Percentiles rank a stretch among this genome's conserved stretches.
These are phyloP conservation scores for Plasmodium yoelii DNA, from an alignment of 169 alveolate genomes.

Conservation along the genomic window DNA sequence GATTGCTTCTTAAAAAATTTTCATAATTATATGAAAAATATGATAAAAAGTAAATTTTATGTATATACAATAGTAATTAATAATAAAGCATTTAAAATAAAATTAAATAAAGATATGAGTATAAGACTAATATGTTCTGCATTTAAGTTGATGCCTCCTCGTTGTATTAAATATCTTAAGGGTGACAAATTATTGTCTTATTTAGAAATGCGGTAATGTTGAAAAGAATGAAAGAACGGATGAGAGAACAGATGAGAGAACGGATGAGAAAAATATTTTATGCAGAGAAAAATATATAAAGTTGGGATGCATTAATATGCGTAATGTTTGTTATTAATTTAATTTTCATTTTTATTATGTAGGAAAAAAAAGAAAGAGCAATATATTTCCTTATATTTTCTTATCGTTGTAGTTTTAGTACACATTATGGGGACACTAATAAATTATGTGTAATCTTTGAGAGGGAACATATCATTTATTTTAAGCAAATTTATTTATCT, in stretches of 20 bases:
- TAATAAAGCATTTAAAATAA: constrained; percentile 45
- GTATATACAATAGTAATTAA: constrained; percentile 62
- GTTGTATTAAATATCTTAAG: constrained; percentile 23
- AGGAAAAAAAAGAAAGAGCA: constrained; percentile 6
- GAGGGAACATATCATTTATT: too few relatives aligned
- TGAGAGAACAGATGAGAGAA: too few relatives aligned
- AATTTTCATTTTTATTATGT: background rate
- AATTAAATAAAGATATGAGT: constrained; percentile 56
- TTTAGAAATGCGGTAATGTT: background rate
- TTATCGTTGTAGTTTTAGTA: constrained; percentile 11
- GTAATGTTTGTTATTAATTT: background rate
- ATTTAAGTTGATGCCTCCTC: constrained; percentile 44
- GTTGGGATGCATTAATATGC: background rate
- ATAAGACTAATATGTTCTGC: constrained; percentile 51
- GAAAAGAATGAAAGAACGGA: too few relatives aligned
- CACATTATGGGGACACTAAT: constrained; percentile 55
- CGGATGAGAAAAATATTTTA: background rate
- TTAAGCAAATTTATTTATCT: too few relatives aligned
- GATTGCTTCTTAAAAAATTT: constrained; percentile 50
- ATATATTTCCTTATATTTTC: constrained; percentile 24
- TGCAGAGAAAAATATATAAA: background rate
- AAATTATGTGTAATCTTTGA: constrained; percentile 30
- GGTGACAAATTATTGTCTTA: background rate
- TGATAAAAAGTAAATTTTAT: constrained; percentile 63
- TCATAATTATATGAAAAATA: constrained; percentile 52